Evolutionary conservation across 1,139 yeast species (phyloP).

Genomic region (Geotrichum europaeum): DNA sequence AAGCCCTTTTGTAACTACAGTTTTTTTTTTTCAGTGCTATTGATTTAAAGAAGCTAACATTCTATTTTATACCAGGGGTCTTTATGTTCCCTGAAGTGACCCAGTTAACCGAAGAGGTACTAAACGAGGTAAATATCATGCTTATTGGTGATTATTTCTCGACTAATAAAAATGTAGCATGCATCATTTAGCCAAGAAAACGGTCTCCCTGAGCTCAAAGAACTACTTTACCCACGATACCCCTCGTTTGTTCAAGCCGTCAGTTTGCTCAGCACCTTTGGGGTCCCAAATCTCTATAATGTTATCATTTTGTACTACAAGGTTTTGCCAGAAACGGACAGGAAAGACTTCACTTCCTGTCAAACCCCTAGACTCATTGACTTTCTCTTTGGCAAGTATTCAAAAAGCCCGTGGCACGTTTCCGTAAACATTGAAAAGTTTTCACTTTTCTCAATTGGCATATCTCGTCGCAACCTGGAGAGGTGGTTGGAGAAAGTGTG

Average conservation of each 20-base stretch:
- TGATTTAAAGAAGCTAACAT: slow-evolving; percentile 13
- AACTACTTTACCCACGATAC: slow-evolving; percentile 43
- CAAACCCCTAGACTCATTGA: slow-evolving; percentile 50
- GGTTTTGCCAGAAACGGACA: slow-evolving; percentile 20
- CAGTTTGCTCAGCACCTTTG: slow-evolving; percentile 25
- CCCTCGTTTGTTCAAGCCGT: slow-evolving; percentile 32
- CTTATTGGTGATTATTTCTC: slow-evolving; percentile 28
- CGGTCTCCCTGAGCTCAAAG: slow-evolving; percentile 44
- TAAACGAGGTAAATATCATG: slow-evolving; percentile 14
- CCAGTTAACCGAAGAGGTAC: slow-evolving; percentile 19
- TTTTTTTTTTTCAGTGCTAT: slow-evolving; percentile 10
- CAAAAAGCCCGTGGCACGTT: slow-evolving; percentile 14
- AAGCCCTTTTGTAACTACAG: slow-evolving; percentile 18
- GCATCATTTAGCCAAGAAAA: slow-evolving; percentile 24
- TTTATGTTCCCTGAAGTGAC: slow-evolving; percentile 37
- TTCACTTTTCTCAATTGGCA: slow-evolving; percentile 15
- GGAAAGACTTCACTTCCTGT: slow-evolving; percentile 8
- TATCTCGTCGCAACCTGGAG: slow-evolving; percentile 38
- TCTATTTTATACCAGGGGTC: slow-evolving; percentile 27
- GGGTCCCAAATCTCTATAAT: slow-evolving; percentile 41
- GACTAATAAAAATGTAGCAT: slow-evolving; percentile 32
- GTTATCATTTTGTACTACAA: slow-evolving; percentile 45
- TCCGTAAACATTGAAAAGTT: slow-evolving; percentile 14
- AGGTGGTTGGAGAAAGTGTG: slow-evolving; percentile 68
- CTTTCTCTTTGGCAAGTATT: slow-evolving; percentile 39